Evolutionary conservation across 1,139 yeast genomes (phyloP), one percentile per base, ranked within the genome.

Genomic region (Kodamaea ohmeri): DNA sequence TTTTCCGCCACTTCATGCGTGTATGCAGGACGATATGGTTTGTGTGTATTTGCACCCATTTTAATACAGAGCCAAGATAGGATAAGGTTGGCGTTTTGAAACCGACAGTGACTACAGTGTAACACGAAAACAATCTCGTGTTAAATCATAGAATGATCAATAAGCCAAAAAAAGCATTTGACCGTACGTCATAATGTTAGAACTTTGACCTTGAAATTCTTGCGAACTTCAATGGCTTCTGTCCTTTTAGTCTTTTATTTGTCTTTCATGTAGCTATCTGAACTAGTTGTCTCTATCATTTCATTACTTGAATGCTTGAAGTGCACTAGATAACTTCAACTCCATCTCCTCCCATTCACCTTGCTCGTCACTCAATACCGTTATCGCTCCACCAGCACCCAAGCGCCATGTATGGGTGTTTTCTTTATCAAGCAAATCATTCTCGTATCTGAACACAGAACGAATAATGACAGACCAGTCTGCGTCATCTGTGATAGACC

Each of bases 351-450:
- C 90, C 87, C 95, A 88, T 60, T 94, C 99, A 2, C 81, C 92
- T 15, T 76, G 76, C 6, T 72, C 70, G 18, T 88, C 81, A 56
- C 96, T 87, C 42, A 94, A 67, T 2, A 89, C 94, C 0, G 98
- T 92, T 41, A 94, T 83, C 21, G 98, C 99, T 6, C 99, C 99
- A 8, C 99, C 99, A 6, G 98, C 98, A 2, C 99, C 99, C 42
- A 92, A 78, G 48, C 90, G 71, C 95, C 96, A 92, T 8, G 69
- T 50, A 12, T 63, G 60, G 8, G 49, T 40, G 3, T 39, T 44
- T 1, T 53, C 55, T 14, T 57, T 53, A 38, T 67, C 67, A 21
- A 63, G 66, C 8, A 56, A 37, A 49, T 81, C 88, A 32, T 71
- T 60, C 8, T 57, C 55, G 58, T 89, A 88, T 42, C 77, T 76